Evolutionary conservation across 2,329 filamentous ascomycete species (phyloP).

Genomic region (Fonsecaea multimorphosa): DNA sequence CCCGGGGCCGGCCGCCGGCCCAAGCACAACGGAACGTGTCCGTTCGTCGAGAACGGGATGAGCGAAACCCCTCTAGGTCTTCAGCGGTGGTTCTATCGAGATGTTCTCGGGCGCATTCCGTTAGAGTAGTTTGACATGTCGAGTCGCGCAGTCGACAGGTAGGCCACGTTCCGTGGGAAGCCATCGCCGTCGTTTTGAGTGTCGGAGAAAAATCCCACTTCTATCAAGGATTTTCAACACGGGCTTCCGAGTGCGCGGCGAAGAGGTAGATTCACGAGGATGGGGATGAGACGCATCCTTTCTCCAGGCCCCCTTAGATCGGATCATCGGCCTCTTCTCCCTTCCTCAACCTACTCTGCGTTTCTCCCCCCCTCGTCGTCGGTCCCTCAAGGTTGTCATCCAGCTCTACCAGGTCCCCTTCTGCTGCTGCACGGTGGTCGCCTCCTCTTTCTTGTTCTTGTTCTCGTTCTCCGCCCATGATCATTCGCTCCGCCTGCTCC

Average conservation of each 20-base stretch:
- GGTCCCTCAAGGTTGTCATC: slow-evolving; percentile 13
- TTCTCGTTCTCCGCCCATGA: slow-evolving; percentile 15
- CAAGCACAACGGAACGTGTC: background rate
- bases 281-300: background rate
- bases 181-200: background rate
- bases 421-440: slow-evolving; percentile 12
- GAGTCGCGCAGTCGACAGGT: background rate
- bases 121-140: background rate
- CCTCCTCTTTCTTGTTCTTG: slow-evolving; percentile 10
- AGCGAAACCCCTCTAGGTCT: background rate
- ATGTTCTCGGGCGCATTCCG: background rate
- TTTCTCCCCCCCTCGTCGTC: slow-evolving; percentile 3
- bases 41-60: background rate
- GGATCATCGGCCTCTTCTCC: slow-evolving; percentile 33
- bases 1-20: background rate
- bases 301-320: slow-evolving; percentile 19
- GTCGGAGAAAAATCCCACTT: background rate
- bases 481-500: slow-evolving; percentile 29
- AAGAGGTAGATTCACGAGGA: background rate
- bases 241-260: background rate
- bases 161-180: background rate
- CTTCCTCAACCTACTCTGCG: slow-evolving; percentile 23
- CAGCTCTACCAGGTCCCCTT: slow-evolving; percentile 32
- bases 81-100: background rate
- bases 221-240: background rate